Evolutionary conservation across 2,329 filamentous ascomycete genomes (phyloP).

Genomic region (Fusarium concolor): DNA sequence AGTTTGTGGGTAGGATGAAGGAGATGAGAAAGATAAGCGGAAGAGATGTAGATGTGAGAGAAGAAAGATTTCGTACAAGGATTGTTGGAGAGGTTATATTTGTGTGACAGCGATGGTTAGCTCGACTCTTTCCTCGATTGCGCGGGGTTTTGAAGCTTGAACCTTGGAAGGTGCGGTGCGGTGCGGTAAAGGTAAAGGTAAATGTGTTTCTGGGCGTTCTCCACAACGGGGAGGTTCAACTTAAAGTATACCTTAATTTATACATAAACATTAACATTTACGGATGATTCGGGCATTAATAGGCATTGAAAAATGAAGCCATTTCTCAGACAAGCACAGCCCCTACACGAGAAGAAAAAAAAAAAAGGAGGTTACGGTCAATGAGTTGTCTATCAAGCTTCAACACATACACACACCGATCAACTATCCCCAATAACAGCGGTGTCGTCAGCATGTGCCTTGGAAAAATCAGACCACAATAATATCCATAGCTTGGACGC

Average conservation of each 20-base stretch:
- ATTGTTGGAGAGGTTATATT: not conserved
- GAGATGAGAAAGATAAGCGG: not conserved
- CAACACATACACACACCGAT: not conserved
- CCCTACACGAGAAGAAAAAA: not conserved
- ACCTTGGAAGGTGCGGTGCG: conserved; percentile 27
- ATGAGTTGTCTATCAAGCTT: not conserved
- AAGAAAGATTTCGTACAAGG: not conserved
- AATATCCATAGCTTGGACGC: conserved; percentile 40
- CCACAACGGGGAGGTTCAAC: conserved; percentile 32
- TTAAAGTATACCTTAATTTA: conserved; percentile 8
- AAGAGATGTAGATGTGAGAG: not conserved
- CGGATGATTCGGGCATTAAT: not conserved
- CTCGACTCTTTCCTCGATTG: conserved; percentile 21
- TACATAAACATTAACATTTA: not conserved
- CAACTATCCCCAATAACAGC: conserved; percentile 26
- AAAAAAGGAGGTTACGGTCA: not conserved
- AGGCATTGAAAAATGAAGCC: not conserved
- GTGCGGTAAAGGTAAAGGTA: not conserved
- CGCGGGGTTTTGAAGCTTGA: conserved; percentile 32
- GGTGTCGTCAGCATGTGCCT: conserved; percentile 40
- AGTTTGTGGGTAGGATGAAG: not conserved
- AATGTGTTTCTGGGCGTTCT: conserved; percentile 32
- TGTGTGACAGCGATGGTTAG: not conserved
- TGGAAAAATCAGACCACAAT: conserved; percentile 42
- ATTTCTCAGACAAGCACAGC: conserved; percentile 9